Evolutionary conservation across 306 rosid genomes (phyloP), one percentile per base, ranked within the genome.

Genomic region (Oxytropis ochrocephala): DNA sequence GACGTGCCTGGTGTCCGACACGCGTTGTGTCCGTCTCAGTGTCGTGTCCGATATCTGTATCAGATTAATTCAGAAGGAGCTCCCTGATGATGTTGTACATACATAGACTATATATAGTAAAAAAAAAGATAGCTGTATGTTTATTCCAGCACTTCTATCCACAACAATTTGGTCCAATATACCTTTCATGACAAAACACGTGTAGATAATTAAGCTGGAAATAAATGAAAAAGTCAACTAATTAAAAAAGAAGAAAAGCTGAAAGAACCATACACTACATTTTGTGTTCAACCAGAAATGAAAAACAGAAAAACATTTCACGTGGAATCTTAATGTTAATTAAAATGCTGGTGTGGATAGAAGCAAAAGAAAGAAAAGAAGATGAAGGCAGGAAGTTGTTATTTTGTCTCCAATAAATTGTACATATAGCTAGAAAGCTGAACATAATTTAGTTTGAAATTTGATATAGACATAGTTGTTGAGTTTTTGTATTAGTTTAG

Each of bases 391-490:
- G 2, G 8, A 24, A 30, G 33, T 57, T 39, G 41, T 38, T 46
- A 13, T 16, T 51, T 33, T 69, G 82, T 77, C 73, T 62, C 33
- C 52, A 6, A 27, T 54, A 39, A 69, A 64, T 51, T 30, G 32
- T 58, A 67, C 65, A 66, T 27, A 16, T 35, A n/a, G n/a, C n/a
- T n/a, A 36, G 58, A 60, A 38, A 33, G 68, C 39, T 58, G 73
- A 76, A 76, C 75, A n/a, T n/a, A n/a, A 72, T 39, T 3, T 33
- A 53, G 79, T 47, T 59, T 29, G 64, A 64, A 50, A 74, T 69
- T 74, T 64, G 56, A 80, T 72, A 52, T 72, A 52, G 78, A 78
- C 75, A 73, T 18, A 61, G 12, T 49, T 55, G 77, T 57, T 48
- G 56, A 68, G 41, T 11, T 63, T 56, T 33, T 46, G 67, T 35